Evolutionary conservation across 2,329 filamentous ascomycete species (phyloP), one percentile per base, ranked within the genome.

Genomic region (Xylariaceae sp.): DNA sequence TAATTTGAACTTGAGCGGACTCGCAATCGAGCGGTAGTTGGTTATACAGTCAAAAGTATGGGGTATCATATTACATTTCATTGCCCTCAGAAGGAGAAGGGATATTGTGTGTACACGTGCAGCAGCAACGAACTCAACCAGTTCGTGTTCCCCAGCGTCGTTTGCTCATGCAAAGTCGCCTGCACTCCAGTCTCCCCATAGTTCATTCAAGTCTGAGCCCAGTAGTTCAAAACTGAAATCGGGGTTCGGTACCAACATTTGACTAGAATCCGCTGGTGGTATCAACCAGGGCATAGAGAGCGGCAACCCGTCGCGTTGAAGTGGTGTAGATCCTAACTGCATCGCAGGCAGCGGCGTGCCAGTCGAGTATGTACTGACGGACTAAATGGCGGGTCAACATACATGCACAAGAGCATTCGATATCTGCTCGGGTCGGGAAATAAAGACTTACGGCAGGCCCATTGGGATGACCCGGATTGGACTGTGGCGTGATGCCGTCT

Each of bases 141-240:
- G 36, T 19, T 37, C 43, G n/a, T 33, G 17, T 23, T n/a, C n/a
- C n/a, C n/a, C n/a, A n/a, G n/a, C n/a, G n/a, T n/a, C n/a, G n/a
- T n/a, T n/a, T n/a, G 6, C 12, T 49, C 40, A 68, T n/a, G 56
- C 6, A 24, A 69, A 65, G 40, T 67, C 68, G 31, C 43, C 49
- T 8, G 50, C 57, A 9, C 55, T 64, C 65, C 64, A 71, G 45
- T 82, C 80, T 36, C 79, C 81, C 82, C 82, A 84, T 50, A 84
- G 73, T 61, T 84, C 81, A 58, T 83, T 82, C 47, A 84, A 68
- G 60, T 83, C 82, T 51, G 82, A 74, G 3, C 81, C 82, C 45
- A 84, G 70, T 39, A 81, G 71, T 65, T 83, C 82, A 46, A 84
- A 76, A 63, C 77, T 83, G 57, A 82, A 80, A 54, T 84, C 82